phyloP scores from a whole-genome alignment of 2,329 filamentous ascomycete species.

The Metarhizium robertsii region DNA sequence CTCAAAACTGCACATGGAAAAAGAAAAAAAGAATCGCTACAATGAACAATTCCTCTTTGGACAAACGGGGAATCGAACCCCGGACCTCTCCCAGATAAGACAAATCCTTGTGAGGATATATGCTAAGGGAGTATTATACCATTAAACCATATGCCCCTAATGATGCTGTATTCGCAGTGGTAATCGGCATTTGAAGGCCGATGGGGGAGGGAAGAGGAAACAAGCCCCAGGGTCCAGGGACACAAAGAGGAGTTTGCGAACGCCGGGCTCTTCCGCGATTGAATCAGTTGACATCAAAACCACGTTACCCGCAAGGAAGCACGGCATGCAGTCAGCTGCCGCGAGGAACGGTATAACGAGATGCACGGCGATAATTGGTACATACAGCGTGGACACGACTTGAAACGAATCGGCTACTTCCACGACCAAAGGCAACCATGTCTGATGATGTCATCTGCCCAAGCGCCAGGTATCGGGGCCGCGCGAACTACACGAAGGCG shows the following conservation, averaged over 20 bases:
- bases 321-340: too few species aligned
- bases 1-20: background rate
- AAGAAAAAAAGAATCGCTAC: background rate
- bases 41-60: background rate
- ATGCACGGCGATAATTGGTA: too few species aligned
- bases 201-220: background rate
- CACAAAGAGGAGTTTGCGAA: too few species aligned
- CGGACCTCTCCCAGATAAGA: constrained; percentile 11
- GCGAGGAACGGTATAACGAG: too few species aligned
- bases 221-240: too few species aligned
- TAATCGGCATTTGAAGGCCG: background rate
- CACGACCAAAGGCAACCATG: background rate
- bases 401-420: background rate
- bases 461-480: background rate
- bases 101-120: rapidly evolving
- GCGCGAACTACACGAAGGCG: background rate
- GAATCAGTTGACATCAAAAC: too few species aligned
- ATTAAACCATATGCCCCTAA: constrained; percentile 7
- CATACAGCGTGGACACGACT: too few species aligned
- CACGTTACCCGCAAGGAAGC: too few species aligned
- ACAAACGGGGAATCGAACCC: constrained; percentile 15
- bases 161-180: rapidly evolving
- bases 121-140: background rate
- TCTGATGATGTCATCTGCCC: background rate
- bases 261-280: too few species aligned